These are phyloP conservation scores for Geotrichum candidum DNA, from an alignment of 1,139 yeast genomes.

Conservation along the genomic window DNA sequence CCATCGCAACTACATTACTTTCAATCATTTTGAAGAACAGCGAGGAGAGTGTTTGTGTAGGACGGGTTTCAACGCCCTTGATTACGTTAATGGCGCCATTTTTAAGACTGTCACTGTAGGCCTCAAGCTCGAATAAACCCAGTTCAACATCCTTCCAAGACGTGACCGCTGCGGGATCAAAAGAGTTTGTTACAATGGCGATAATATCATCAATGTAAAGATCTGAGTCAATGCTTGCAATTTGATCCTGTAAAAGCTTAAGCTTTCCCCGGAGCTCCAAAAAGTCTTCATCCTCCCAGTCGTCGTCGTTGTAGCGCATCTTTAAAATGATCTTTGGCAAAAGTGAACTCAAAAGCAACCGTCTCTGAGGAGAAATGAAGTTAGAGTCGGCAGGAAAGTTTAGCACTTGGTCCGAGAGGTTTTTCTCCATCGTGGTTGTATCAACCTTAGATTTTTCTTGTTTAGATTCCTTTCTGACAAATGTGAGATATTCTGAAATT, in stretches of 20 bases:
- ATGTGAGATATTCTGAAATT: slow-evolving; percentile 63
- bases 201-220: slow-evolving; percentile 68
- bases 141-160: slow-evolving; percentile 78
- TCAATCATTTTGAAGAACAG: slow-evolving; percentile 61
- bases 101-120: slow-evolving; percentile 72
- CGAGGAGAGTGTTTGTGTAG: slow-evolving; percentile 34
- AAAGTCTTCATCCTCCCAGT: slow-evolving; percentile 59
- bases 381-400: slow-evolving; percentile 31
- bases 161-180: slow-evolving; percentile 31
- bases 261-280: slow-evolving; percentile 68
- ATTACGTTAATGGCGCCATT: slow-evolving; percentile 66
- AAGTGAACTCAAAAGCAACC: slow-evolving; percentile 53
- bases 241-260: slow-evolving; percentile 75
- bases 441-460: slow-evolving; percentile 29
- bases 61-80: slow-evolving; percentile 41
- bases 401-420: slow-evolving; percentile 25
- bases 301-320: slow-evolving; percentile 68
- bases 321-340: slow-evolving; percentile 67
- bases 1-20: slow-evolving; percentile 43
- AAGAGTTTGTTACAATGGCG: slow-evolving; percentile 54
- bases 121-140: slow-evolving; percentile 75
- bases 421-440: slow-evolving; percentile 25
- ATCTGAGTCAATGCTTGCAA: slow-evolving; percentile 68
- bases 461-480: slow-evolving; percentile 53
- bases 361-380: slow-evolving; percentile 35